A percentile compares a stretch with the other conserved stretches of the same genome.
These are phyloP conservation scores for Hydnum rufescens DNA, from an alignment of 768 basidiomycete genomes.

Conservation along the genomic window DNA sequence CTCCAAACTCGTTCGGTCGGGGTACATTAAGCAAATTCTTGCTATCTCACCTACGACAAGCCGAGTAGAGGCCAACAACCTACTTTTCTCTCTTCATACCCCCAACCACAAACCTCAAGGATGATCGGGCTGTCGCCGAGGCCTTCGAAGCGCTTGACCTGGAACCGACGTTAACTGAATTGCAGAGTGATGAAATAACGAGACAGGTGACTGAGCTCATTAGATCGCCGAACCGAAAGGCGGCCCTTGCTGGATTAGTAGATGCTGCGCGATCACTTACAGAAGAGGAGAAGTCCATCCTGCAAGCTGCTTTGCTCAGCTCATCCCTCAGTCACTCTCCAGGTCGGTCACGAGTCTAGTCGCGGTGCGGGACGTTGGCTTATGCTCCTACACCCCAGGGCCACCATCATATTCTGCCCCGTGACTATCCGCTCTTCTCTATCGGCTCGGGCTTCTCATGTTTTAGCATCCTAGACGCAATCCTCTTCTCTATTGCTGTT, in stretches of 20 bases:
- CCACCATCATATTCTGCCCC: too few species aligned
- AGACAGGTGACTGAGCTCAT: conserved; percentile 45
- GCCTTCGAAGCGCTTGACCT: conserved; percentile 55
- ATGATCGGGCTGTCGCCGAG: conserved; percentile 38
- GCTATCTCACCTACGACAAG: conserved; percentile 54
- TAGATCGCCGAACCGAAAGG: conserved; percentile 50
- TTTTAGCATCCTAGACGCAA: too few species aligned
- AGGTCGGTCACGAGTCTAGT: too few species aligned
- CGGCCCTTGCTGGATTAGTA: conserved; percentile 50
- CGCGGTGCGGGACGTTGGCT: too few species aligned
- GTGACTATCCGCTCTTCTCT: too few species aligned
- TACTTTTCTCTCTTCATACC: conserved; percentile 43
- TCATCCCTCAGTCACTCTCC: not conserved
- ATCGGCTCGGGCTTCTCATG: too few species aligned
- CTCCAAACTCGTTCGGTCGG: conserved; percentile 52
- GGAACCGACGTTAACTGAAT: conserved; percentile 35
- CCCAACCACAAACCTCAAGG: conserved; percentile 28
- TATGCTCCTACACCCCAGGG: too few species aligned
- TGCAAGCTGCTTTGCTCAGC: conserved; percentile 35
- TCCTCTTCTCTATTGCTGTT: too few species aligned
- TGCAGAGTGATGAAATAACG: conserved; percentile 50
- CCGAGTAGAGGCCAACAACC: conserved; percentile 40
- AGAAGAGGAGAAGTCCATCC: conserved; percentile 44
- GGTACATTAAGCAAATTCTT: conserved; percentile 39
- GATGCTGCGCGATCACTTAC: conserved; percentile 54